Evolutionary conservation across 139 green algal species (phyloP), one percentile per base, ranked within the genome.

Genomic region (Haematococcus sp.): DNA sequence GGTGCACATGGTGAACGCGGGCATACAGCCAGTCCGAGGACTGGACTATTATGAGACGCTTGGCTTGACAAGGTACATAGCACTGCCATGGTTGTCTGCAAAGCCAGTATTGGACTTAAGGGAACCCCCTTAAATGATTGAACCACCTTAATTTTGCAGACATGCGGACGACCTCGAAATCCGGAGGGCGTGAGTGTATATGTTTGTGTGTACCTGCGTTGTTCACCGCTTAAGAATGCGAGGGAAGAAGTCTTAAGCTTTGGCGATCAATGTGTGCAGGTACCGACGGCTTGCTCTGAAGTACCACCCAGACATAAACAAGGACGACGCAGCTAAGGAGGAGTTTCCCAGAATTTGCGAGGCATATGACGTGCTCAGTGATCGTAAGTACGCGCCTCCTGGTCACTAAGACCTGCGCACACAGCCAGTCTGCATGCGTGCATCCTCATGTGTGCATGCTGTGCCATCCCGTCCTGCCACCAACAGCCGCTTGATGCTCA

Each of bases 291-390:
- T 93, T 4, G 83, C 84, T 1, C 71, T 95, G 2, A 90, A 91
- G 75, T 89, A 89, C 71, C 90, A 95, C 59, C 90, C 90, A 17
- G 88, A 93, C n/a, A 88, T 85, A 31, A 83, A 87, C 61, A 71
- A 73, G 2, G 80, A 86, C 7, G 64, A 70, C 0, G 70, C 56
- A 2, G 82, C 84, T 11, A 63, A 31, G 1, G 51, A 75, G 3
- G 80, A 90, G 64, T 94, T 93, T 65, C 22, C 68, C 25, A 73
- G 80, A 2, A 77, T 91, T 1, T 88, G 83, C 49, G 89, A 94
- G 70, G 86, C 88, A 0, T 94, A 94, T 70, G 88, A 94, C 49
- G 87, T 94, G 19, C 85, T 94, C 9, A 88, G 76, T 71, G 77
- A 91, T 64, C 81, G 88, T 93, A 43, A 82, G 88, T 84, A 25